Base-by-base conservation (phyloP, 768 basidiomycete species). In the Cystofilobasidium bisporidii region DNA sequence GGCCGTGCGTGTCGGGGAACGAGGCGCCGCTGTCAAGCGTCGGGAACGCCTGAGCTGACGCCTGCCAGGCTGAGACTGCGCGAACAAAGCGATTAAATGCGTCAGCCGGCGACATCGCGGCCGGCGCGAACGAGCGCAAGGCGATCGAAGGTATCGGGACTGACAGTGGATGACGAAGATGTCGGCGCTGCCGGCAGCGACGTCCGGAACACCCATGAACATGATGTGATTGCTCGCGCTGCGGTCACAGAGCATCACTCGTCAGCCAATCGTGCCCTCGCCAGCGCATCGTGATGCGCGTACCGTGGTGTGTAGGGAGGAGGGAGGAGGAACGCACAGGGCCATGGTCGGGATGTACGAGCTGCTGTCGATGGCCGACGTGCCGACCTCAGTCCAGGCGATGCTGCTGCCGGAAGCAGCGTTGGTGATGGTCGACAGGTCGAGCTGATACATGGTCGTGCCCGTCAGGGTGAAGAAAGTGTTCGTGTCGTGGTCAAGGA, bases 401-500 rank as follows among this genome's bases (percentile, higher is more conserved):
- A 89, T 71, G 2, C 86, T 74, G 9, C 71, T 55, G 41, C 80
- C 77, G 58, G 83, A 83, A 3, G 89, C 86, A 6, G 82, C 77
- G 26, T 38, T 56, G 56, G 81, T 87, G 66, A 89, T 79, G 18
- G 79, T 71, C 30, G 78, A 81, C 83, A 94, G 85, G 76, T 91
- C 83, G 50, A 94, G 55, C 56, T 38, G 72, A 69, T 28, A 68
- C 69, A 47, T 63, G 65, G 56, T 69, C 57, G 24, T 33, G 28
- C 43, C 66, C 1, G 72, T 69, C 20, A 74, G 60, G 81, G 71
- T 76, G 87, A 87, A 92, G 78, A 96, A 87, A 69, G 87, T 84
- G 70, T 94, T 92, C 60, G 92, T 97, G 76, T 97, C 92, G 71
- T 94, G 92, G 78, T 97, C 92, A 40, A 97, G 82, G 69, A 94